Base-by-base conservation (phyloP, 805 yeast species). In the Candida maris region DNA sequence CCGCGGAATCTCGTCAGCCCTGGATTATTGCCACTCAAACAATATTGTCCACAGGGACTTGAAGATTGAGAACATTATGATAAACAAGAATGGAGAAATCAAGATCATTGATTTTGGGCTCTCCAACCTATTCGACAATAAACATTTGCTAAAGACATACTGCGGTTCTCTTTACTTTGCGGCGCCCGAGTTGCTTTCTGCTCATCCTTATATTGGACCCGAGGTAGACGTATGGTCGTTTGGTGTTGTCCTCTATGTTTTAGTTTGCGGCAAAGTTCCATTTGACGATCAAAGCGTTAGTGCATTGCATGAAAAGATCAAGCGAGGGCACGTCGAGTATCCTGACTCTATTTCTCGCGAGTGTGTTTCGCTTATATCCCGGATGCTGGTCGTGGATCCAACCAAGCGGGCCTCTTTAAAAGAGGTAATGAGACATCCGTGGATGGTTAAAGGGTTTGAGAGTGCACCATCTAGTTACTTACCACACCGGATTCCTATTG, bases 151-250 rank as follows among this genome's bases (percentile, higher is more conserved):
- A 55, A 86, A 85, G 55, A 93, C 99, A 1, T 93, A 86, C 57
- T 93, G 99, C 70, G 99, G 99, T 3, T 88, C 97, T 1, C 69
- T 93, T 34, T 93, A 93, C 59, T 93, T 93, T 73, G 99, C 98
- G 1, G 98, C 99, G 0, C 99, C 99, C 0, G 99, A 93, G 61
- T 70, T 93, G 48, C 68, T 93, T 36, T 84, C 85, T 41, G 98
- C 97, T 1, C 79, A 79, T 48, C 97, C 96, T 1, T 93, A 93
- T 54, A 70, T 75, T 24, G 99, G 98, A 0, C 98, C 98, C 1
- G 98, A 93, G 59, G 96, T 93, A 32, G 98, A 93, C 60, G 81
- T 93, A 14, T 93, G 98, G 98, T 86, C 96, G 2, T 91, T 89
- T 68, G 98, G 98, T 46, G 95, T 93, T 21, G 97, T 93, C 0